Evolutionary conservation across 2,329 filamentous ascomycete species (phyloP).

Genomic region (Phialophora expanda): DNA sequence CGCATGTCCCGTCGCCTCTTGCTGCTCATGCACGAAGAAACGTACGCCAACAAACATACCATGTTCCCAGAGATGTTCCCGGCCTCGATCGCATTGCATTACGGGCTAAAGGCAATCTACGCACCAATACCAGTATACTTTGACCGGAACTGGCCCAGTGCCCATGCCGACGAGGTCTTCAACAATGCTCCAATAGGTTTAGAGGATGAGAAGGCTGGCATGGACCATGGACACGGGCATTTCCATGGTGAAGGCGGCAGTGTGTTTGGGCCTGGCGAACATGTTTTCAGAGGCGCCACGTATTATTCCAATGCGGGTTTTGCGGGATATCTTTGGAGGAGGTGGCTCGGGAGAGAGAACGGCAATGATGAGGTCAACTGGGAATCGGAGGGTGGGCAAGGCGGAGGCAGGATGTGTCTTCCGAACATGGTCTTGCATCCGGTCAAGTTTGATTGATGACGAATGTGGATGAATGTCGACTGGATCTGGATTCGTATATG

Average conservation of each 20-base stretch:
- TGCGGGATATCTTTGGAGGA: constrained; percentile 60
- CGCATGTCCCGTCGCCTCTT: constrained; percentile 71
- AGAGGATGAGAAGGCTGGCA: constrained; percentile 55
- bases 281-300: constrained; percentile 59
- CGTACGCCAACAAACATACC: constrained; percentile 67
- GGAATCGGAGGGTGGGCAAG: constrained; percentile 28
- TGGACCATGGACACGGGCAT: constrained; percentile 43
- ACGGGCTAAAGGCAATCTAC: constrained; percentile 77
- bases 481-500: background rate
- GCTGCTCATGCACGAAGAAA: constrained; percentile 75
- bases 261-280: constrained; percentile 60
- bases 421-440: constrained; percentile 41
- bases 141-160: constrained; percentile 61
- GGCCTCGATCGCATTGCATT: constrained; percentile 71
- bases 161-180: constrained; percentile 61
- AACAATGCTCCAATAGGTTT: constrained; percentile 60
- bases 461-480: background rate
- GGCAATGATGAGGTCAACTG: constrained; percentile 34
- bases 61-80: constrained; percentile 86
- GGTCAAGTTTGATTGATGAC: constrained; percentile 36
- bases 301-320: constrained; percentile 62
- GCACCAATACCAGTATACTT: constrained; percentile 63
- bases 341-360: constrained; percentile 56
- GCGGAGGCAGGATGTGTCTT: constrained; percentile 40
- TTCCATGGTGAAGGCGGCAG: constrained; percentile 46